Evolutionary conservation across 768 basidiomycete species (phyloP).

Genomic region (Amanita pseudoporphyria): DNA sequence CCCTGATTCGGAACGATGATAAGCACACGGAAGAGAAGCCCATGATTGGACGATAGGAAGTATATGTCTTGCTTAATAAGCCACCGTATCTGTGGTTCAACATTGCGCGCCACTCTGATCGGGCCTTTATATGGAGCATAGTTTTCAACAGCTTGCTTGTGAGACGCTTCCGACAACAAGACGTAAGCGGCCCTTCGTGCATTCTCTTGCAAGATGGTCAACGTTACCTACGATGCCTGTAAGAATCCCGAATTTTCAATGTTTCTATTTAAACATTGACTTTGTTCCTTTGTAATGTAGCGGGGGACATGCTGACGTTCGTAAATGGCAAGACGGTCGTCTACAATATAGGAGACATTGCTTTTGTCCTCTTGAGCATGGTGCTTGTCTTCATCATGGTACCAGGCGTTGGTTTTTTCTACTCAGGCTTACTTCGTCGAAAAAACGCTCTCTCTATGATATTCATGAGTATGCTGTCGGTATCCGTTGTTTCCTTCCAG

Average conservation of each 20-base stretch:
- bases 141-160: not conserved
- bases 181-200: not conserved
- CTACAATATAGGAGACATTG: slow-evolving; percentile 42
- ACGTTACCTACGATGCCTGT: slow-evolving; percentile 3
- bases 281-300: slow-evolving; percentile 15
- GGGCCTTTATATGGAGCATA: not conserved
- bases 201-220: not conserved
- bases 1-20: not conserved
- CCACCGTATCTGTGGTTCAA: not conserved
- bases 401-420: slow-evolving; percentile 81
- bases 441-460: slow-evolving; percentile 95
- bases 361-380: slow-evolving; percentile 56
- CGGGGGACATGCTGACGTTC: slow-evolving; percentile 26
- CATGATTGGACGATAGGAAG: slow-evolving; percentile 8
- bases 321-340: slow-evolving; percentile 20
- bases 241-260: not conserved
- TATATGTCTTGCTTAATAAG: not conserved
- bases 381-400: slow-evolving; percentile 85
- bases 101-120: not conserved
- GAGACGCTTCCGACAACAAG: not conserved
- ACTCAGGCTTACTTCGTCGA: slow-evolving; percentile 81
- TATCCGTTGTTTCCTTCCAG: slow-evolving; percentile 81
- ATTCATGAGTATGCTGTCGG: slow-evolving; percentile 63
- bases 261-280: not conserved
- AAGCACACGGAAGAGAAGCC: not conserved